Conservation (phyloP, 2,329 filamentous ascomycete species). For the Hymenoscyphus infarciens region DNA sequence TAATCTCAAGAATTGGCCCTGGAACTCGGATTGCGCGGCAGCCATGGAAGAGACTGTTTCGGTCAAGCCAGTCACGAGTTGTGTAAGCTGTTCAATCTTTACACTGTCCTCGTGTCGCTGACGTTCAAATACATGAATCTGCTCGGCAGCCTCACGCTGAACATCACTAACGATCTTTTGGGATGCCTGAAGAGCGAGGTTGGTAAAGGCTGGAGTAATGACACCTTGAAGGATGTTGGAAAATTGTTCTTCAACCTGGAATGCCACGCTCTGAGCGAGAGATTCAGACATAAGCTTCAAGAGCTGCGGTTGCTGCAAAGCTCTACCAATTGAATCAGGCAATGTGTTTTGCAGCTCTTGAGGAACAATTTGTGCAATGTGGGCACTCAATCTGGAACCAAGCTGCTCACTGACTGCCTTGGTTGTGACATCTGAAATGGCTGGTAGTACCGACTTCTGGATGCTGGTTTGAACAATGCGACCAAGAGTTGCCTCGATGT, state of each 20-base stretch:
- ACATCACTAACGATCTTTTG: slow-evolving; percentile 66
- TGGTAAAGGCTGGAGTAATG: slow-evolving; percentile 64
- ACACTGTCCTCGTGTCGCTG: slow-evolving; percentile 38
- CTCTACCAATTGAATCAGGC: slow-evolving; percentile 62
- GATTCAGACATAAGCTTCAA: slow-evolving; percentile 70
- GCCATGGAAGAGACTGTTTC: slow-evolving; percentile 70
- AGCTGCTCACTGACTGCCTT: slow-evolving; percentile 70
- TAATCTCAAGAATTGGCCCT: slow-evolving; percentile 59
- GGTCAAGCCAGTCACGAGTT: slow-evolving; percentile 62
- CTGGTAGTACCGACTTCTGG: slow-evolving; percentile 70
- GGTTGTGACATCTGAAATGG: slow-evolving; percentile 64
- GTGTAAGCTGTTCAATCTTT: slow-evolving; percentile 72
- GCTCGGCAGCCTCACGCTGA: slow-evolving; percentile 50
- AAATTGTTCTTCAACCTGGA: slow-evolving; percentile 68
- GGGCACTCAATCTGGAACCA: slow-evolving; percentile 52
- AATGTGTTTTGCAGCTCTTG: slow-evolving; percentile 68
- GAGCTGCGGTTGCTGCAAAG: slow-evolving; percentile 71
- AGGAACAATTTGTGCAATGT: slow-evolving; percentile 37
- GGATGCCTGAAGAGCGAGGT: slow-evolving; percentile 61
- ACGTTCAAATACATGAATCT: slow-evolving; percentile 30
- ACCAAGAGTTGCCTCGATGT: slow-evolving; percentile 50
- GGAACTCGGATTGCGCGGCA: slow-evolving; percentile 63
- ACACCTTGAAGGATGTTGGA: slow-evolving; percentile 56
- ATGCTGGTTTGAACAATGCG: slow-evolving; percentile 60
- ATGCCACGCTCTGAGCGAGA: slow-evolving; percentile 62